Evolutionary conservation across 2,329 filamentous ascomycete species (phyloP).

Genomic region (Didymella pomorum): DNA sequence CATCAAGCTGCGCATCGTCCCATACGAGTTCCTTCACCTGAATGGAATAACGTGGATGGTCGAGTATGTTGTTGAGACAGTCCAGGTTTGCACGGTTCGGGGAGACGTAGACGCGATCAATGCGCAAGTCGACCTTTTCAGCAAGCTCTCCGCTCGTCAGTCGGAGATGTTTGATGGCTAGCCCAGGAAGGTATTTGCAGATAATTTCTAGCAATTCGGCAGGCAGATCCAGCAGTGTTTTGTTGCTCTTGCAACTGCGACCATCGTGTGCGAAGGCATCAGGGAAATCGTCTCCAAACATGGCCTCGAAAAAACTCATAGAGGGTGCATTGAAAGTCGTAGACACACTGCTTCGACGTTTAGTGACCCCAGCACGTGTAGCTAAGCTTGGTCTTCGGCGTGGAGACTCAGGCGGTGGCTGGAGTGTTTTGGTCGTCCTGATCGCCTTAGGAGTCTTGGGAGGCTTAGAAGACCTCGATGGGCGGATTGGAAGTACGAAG

Average conservation of each 20-base stretch:
- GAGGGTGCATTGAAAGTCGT: slow-evolving; percentile 33
- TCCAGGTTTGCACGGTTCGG: slow-evolving; percentile 52
- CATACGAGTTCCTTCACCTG: slow-evolving; percentile 53
- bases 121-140: slow-evolving; percentile 34
- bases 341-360: slow-evolving; percentile 31
- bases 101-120: slow-evolving; percentile 53
- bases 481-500: slow-evolving; percentile 21
- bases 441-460: slow-evolving; percentile 1
- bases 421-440: slow-evolving; percentile 4
- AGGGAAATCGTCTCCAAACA: slow-evolving; percentile 39
- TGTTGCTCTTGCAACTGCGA: slow-evolving; percentile 23
- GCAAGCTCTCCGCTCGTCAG: slow-evolving; percentile 28
- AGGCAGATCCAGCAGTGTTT: slow-evolving; percentile 32
- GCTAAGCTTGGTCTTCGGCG: slow-evolving; percentile 35
- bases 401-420: slow-evolving; percentile 28
- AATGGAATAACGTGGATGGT: slow-evolving; percentile 45
- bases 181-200: slow-evolving; percentile 25
- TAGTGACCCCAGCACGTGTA: slow-evolving; percentile 32
- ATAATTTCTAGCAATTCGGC: slow-evolving; percentile 30
- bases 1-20: slow-evolving; percentile 48
- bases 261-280: slow-evolving; percentile 27
- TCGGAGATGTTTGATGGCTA: slow-evolving; percentile 35
- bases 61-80: slow-evolving; percentile 49
- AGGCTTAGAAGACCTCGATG: slow-evolving; percentile 4
- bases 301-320: slow-evolving; percentile 33